Evolutionary conservation across 331 rosid genomes (phyloP), one percentile per base, ranked within the genome.

Genomic region (Malus hybrid): DNA sequence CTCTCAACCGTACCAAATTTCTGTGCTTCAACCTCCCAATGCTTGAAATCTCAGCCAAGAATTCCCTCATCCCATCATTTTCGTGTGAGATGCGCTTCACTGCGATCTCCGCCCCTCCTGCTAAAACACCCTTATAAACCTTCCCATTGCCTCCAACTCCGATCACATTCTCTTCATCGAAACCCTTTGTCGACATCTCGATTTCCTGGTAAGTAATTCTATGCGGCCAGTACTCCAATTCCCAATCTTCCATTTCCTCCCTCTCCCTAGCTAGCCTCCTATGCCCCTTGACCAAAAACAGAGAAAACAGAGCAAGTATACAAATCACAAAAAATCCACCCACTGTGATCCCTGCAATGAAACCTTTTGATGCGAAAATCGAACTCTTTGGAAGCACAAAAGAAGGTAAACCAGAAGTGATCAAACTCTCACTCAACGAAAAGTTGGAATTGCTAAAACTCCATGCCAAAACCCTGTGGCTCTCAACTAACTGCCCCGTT

Each of bases 211-310:
- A 85, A 4, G 85, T 6, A 64, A 93, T 89, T 65, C 90, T 80
- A 76, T 90, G 97, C 0, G 96, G 98, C 98, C 97, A 91, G 75
- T 87, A 93, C 85, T 91, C 97, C 57, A 93, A 77, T 70, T 93
- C 98, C 97, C 98, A 93, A 14, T 88, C 98, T 71, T 93, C 98
- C 91, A 89, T 84, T 54, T 86, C 92, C 20, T 44, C 81, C 70
- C 90, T 88, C 82, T 83, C 84, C 73, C 71, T 87, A 1, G 69
- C 81, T 22, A 44, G 68, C 75, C 77, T 73, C 65, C 88, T 67
- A 69, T 67, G 85, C 65, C 80, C 60, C 74, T 80, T 84, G 20
- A 87, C 31, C 18, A 71, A 70, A 76, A 76, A 77, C 82, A 80
- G 7, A 56, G 39, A 74, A 73, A 88, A 46, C 79, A 83, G 60